A percentile compares a stretch with the other conserved stretches of the same genome.
Evolutionary conservation across 1,139 yeast genomes (phyloP).

Genomic region (Magnusiomyces paraingens): DNA sequence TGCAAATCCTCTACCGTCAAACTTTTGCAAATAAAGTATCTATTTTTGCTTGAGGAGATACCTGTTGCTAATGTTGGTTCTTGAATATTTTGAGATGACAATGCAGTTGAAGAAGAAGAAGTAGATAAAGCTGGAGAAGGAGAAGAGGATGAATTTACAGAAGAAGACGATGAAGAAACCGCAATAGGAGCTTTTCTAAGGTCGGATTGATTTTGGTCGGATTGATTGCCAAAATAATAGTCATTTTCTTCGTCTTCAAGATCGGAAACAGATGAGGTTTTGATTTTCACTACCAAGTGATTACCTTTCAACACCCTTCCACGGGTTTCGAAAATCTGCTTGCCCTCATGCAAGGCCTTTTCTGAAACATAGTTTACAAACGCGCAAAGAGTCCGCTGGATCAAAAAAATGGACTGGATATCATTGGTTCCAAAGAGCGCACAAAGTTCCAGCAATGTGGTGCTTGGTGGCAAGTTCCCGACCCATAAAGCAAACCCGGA

Average conservation of each 20-base stretch:
- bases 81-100: not conserved
- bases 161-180: not conserved
- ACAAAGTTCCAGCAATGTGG: slow-evolving; percentile 33
- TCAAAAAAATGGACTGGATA: slow-evolving; percentile 35
- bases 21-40: slow-evolving; percentile 38
- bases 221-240: not conserved
- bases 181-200: not conserved
- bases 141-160: not conserved
- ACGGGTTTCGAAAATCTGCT: slow-evolving; percentile 24
- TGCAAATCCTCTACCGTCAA: slow-evolving; percentile 35
- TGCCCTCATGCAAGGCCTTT: slow-evolving; percentile 31
- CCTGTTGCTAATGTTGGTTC: not conserved
- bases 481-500: slow-evolving; percentile 40
- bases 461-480: slow-evolving; percentile 35
- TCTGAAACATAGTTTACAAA: slow-evolving; percentile 34
- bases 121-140: not conserved
- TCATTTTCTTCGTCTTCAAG: slow-evolving; percentile 5
- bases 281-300: slow-evolving; percentile 29
- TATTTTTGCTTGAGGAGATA: slow-evolving; percentile 16
- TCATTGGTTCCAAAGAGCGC: slow-evolving; percentile 34
- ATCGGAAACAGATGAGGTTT: slow-evolving; percentile 1
- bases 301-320: slow-evolving; percentile 31
- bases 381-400: slow-evolving; percentile 37
- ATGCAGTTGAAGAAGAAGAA: slow-evolving; percentile 1
- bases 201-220: not conserved